phyloP scores from a whole-genome alignment of 345 rosid genomes.

The Eucalyptus fibrosa region DNA sequence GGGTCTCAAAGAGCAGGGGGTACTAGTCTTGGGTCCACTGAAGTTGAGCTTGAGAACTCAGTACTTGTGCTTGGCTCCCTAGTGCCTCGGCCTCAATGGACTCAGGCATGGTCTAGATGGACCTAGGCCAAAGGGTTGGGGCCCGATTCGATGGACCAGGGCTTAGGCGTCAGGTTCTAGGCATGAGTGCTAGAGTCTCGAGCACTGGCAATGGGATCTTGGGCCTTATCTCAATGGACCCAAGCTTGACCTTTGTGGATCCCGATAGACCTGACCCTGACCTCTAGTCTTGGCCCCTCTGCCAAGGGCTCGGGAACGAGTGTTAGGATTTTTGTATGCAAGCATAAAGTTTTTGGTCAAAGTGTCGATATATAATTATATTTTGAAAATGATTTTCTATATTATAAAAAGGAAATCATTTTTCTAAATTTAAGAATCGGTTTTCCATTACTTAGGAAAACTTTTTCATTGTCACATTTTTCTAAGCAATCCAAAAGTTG shows the following conservation, averaged over 20 bases:
- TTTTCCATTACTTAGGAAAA: not conserved
- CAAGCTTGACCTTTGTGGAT: not conserved
- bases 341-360: not conserved
- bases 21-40: not conserved
- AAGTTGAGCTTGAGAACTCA: not conserved
- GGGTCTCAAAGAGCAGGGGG: not conserved
- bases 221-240: not conserved
- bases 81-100: not conserved
- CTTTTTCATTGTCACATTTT: not conserved
- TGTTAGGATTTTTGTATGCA: not conserved
- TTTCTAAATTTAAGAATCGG: not conserved
- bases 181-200: too few relatives aligned
- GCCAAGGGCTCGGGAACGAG: not conserved
- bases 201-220: not conserved
- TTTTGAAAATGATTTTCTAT: not conserved
- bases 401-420: not conserved
- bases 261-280: not conserved
- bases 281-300: not conserved
- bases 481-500: not conserved
- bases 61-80: not conserved
- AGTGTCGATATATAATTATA: not conserved
- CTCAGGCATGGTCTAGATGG: not conserved
- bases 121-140: not conserved
- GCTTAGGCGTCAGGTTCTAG: not conserved
- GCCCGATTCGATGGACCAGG: rapidly evolving